phyloP scores from a whole-genome alignment of 768 basidiomycete genomes.

The Phanerochaete sordida region DNA sequence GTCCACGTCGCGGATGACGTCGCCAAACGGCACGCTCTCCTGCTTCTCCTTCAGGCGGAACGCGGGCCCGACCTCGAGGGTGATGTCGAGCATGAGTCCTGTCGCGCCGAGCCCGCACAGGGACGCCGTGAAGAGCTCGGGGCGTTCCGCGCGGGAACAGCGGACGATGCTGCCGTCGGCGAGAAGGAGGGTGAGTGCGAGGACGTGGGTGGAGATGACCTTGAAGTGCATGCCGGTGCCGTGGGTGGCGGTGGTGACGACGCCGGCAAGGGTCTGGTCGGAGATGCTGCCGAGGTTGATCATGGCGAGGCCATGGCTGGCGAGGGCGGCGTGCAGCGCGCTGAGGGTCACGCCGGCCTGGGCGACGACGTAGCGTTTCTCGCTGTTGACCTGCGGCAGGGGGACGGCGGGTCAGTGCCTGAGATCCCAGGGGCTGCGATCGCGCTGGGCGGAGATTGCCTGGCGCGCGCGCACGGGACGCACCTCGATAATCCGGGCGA shows the following conservation, averaged over 20 bases:
- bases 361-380: conserved; percentile 62
- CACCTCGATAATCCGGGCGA: conserved; percentile 78
- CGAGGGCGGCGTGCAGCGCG: conserved; percentile 67
- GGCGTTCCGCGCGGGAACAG: conserved; percentile 59
- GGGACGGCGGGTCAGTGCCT: neutral
- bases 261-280: conserved; percentile 91
- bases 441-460: conserved; percentile 15
- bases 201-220: conserved; percentile 79
- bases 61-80: conserved; percentile 74
- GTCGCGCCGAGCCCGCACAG: conserved; percentile 90
- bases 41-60: conserved; percentile 79
- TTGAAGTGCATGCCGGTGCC: conserved; percentile 80
- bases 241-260: conserved; percentile 93
- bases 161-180: conserved; percentile 69
- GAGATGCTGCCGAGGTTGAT: conserved; percentile 94
- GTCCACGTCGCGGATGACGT: conserved; percentile 57
- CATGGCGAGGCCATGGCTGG: conserved; percentile 72
- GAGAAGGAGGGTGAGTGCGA: conserved; percentile 69
- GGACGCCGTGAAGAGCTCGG: conserved; percentile 85
- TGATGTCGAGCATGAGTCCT: conserved; percentile 79
- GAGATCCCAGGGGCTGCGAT: conserved; percentile 3
- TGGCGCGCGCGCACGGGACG: conserved; percentile 25
- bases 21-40: conserved; percentile 56
- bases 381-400: conserved; percentile 57
- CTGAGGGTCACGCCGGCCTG: conserved; percentile 80